phyloP scores from a whole-genome alignment of 2,329 filamentous ascomycete genomes.

The Talaromyces marneffei region DNA sequence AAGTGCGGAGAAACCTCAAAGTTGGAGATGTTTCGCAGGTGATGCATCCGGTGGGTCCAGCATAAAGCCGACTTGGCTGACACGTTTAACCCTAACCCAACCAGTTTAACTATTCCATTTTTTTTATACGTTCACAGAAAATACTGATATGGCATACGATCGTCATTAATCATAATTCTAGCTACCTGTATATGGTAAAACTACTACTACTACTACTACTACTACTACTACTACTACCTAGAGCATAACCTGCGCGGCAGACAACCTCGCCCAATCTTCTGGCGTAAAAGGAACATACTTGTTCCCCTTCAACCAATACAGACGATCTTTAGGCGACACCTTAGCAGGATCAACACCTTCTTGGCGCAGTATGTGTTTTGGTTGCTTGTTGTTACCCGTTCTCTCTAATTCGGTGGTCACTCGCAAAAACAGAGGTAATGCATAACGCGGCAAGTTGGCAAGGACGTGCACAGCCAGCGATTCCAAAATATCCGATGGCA shows the following conservation, averaged over 20 bases:
- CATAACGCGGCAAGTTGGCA: conserved; percentile 62
- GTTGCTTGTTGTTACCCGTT: conserved; percentile 85
- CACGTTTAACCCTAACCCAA: not conserved
- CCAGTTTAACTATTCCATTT: too few relatives aligned
- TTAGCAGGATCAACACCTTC: conserved; percentile 64
- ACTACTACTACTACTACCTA: conserved; percentile 32
- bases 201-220: not conserved
- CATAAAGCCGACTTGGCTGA: conserved; percentile 13
- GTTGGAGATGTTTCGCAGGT: not conserved
- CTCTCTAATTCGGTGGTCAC: conserved; percentile 57
- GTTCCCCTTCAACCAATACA: conserved; percentile 63
- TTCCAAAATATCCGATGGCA: conserved; percentile 43
- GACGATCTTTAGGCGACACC: conserved; percentile 36
- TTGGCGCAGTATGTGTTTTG: conserved; percentile 66
- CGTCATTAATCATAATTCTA: not conserved
- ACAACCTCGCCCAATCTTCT: conserved; percentile 63
- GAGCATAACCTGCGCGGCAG: conserved; percentile 64
- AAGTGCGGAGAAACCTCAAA: not conserved
- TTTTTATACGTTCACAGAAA: too few relatives aligned
- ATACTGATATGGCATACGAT: not conserved
- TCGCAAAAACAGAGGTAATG: conserved; percentile 71
- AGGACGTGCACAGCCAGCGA: conserved; percentile 57
- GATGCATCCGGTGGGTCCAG: not conserved
- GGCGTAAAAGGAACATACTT: conserved; percentile 63
- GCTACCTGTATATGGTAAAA: not conserved